Percentiles rank a stretch among this genome's conserved stretches.
Evolutionary conservation across 305 asterid species (phyloP).

Genomic region (Fraxinus paxiana): DNA sequence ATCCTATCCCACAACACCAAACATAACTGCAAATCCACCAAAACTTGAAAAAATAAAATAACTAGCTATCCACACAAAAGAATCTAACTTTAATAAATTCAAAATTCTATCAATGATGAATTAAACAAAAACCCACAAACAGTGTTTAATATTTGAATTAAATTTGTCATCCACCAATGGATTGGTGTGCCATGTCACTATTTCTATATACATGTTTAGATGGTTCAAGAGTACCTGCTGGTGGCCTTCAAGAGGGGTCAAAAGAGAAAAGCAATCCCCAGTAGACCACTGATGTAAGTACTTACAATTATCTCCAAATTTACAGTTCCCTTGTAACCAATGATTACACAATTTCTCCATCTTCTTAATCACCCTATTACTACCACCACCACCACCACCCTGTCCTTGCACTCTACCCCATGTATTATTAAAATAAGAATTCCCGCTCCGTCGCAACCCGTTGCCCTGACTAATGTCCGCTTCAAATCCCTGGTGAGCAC

Average conservation of each 20-base stretch:
- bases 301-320: conserved; percentile 65
- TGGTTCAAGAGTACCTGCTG: conserved; percentile 48
- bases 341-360: conserved; percentile 55
- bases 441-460: conserved; percentile 68
- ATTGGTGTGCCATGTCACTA: neutral
- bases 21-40: neutral
- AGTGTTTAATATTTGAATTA: neutral
- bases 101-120: neutral
- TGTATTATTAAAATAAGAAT: conserved; percentile 50
- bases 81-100: neutral
- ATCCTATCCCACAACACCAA: neutral
- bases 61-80: neutral
- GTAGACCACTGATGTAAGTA: conserved; percentile 88
- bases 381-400: conserved; percentile 13
- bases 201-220: neutral
- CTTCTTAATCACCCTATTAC: conserved; percentile 34
- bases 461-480: conserved; percentile 42
- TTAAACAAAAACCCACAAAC: neutral
- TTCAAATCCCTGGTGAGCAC: conserved; percentile 62
- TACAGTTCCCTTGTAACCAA: conserved; percentile 77
- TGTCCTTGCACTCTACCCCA: conserved; percentile 70
- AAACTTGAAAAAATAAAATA: conserved; percentile 4
- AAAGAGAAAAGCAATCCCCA: conserved; percentile 59
- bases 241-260: conserved; percentile 83
- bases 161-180: neutral